Evolutionary conservation across 139 green algal species (phyloP).

Genomic region (Auxenochlorella pyrenoidosa): DNA sequence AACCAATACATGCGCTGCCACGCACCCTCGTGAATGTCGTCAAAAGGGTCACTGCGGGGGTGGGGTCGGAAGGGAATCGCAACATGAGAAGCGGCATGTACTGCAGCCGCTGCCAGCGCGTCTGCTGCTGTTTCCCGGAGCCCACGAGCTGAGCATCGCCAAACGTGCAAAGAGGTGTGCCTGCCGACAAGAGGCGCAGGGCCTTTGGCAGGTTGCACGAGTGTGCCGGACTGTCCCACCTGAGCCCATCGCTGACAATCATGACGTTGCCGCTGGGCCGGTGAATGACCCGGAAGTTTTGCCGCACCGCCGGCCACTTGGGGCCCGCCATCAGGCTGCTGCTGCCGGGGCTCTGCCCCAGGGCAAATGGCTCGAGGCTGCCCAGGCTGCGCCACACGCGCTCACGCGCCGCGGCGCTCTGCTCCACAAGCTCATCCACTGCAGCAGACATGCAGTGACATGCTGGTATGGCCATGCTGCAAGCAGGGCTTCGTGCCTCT

Average conservation of each 20-base stretch:
- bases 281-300: slow-evolving; percentile 63
- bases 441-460: neutral
- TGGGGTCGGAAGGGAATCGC: too few relatives aligned
- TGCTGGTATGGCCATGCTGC: too few relatives aligned
- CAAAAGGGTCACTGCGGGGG: slow-evolving; percentile 55
- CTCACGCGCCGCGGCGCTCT: slow-evolving; percentile 45
- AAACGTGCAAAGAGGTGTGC: too few relatives aligned
- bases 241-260: slow-evolving; percentile 62
- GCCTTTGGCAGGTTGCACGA: too few relatives aligned
- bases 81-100: too few relatives aligned
- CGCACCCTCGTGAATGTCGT: slow-evolving; percentile 61
- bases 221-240: too few relatives aligned
- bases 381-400: slow-evolving; percentile 50
- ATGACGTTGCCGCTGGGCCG: slow-evolving; percentile 56
- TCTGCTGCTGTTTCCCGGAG: too few relatives aligned
- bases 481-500: neutral
- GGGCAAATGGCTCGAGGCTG: slow-evolving; percentile 56
- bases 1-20: neutral
- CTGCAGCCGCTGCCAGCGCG: too few relatives aligned
- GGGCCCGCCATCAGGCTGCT: slow-evolving; percentile 33
- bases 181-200: too few relatives aligned
- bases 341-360: slow-evolving; percentile 41
- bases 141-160: too few relatives aligned
- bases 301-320: slow-evolving; percentile 56
- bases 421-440: slow-evolving; percentile 62